Evolutionary conservation across 164 flowering plant genomes (phyloP), one percentile per base, ranked within the genome.

Genomic region (Stephania japonica): DNA sequence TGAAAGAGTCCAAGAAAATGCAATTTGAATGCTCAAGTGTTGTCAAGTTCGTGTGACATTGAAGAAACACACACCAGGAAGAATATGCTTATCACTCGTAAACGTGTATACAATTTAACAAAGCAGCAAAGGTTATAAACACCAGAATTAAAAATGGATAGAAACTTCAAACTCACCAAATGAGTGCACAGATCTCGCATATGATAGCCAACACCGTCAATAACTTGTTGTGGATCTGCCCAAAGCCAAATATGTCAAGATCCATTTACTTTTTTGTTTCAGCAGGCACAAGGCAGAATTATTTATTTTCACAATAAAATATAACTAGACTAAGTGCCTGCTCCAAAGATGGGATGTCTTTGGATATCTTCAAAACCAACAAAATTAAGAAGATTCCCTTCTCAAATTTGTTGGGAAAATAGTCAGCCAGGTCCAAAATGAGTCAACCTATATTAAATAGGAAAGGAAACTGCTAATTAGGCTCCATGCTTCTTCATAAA

Each of bases 141-240:
- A 59, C 64, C 24, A 59, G 23, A 1, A 47, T 69, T 8, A 63
- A 43, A 16, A 44, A 63, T 12, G 25, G 38, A 7, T 41, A 56
- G 41, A 26, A 50, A 16, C 5, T 32, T 16, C 18, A 13, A 50
- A 82, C 91, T 83, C 74, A 92, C 99, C 98, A 95, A 65, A 92
- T 66, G 71, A 95, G 93, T 63, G 98, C 97, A 76, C 94, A 86
- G 12, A 91, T 88, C 89, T 95, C 99, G 73, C 78, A 80, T 73
- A 95, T 82, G 71, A 91, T 87, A 49, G 92, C 97, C 72, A 95
- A 43, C 44, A 91, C 26, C 43, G 99, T 95, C 21, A 95, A 81
- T 66, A 95, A 75, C 88, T 89, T 91, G 86, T 78, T 92, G 72
- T 92, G 99, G 62, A 91, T 84, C 99, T 94, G 95, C 85, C 89